A percentile compares a stretch with the other conserved stretches of the same genome.
phyloP scores from a whole-genome alignment of 345 rosid species.

The Toxicodendron radicans region DNA sequence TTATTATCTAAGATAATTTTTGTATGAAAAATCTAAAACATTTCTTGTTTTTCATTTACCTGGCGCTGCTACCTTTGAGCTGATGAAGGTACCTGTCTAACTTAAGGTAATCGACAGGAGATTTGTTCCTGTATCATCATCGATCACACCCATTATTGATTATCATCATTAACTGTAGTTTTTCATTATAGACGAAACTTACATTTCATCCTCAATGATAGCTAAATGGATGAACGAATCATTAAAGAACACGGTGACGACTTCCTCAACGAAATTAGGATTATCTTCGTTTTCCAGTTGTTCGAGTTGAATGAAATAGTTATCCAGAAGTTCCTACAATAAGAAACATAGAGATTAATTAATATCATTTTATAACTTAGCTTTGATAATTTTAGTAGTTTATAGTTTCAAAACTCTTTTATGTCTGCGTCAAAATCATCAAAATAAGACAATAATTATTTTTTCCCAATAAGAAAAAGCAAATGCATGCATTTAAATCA shows the following conservation, averaged over 20 bases:
- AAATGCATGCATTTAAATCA: no score
- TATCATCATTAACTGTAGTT: no score
- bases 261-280: constrained; percentile 36
- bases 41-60: constrained; percentile 15
- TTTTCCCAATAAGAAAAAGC: no score
- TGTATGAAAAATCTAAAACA: no score
- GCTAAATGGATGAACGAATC: constrained; percentile 25
- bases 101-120: constrained; percentile 14
- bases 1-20: no score
- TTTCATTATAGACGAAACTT: background rate
- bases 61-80: constrained; percentile 26
- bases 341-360: background rate
- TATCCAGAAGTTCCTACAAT: constrained; percentile 33
- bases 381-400: no score
- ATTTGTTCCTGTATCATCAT: constrained; percentile 16
- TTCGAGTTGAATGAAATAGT: constrained; percentile 32
- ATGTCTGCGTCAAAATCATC: no score
- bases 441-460: no score
- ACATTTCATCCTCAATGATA: constrained; percentile 27
- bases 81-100: constrained; percentile 23
- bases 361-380: no score
- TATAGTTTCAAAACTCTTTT: no score
- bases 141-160: background rate
- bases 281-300: constrained; percentile 15
- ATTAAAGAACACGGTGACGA: constrained; percentile 20